Conservation (phyloP, 2,329 filamentous ascomycete genomes). For the Capronia epimyces region DNA sequence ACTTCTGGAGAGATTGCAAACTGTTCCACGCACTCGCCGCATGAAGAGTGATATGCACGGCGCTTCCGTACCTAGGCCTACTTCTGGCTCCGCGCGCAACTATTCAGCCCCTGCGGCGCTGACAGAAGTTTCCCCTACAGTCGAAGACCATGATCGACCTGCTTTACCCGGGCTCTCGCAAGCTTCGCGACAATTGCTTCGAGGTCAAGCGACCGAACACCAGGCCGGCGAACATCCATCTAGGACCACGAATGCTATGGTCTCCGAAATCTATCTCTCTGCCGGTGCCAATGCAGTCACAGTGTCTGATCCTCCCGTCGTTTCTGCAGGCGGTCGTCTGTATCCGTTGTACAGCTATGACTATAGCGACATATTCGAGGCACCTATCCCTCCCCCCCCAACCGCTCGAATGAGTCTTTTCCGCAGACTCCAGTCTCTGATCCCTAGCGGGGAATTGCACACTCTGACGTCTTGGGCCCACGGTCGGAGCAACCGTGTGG, state of each 20-base stretch:
- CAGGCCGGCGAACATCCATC: conserved; percentile 3
- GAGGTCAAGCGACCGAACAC: not conserved
- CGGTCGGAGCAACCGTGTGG: conserved; percentile 6
- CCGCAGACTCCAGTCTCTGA: conserved; percentile 12
- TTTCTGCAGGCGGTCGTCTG: conserved; percentile 23
- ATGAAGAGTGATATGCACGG: conserved; percentile 8
- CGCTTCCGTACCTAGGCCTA: conserved; percentile 1
- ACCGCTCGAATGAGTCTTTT: conserved; percentile 6
- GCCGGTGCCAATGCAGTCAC: conserved; percentile 24
- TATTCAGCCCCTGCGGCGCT: conserved; percentile 10
- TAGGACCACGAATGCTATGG: conserved; percentile 21
- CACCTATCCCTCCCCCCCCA: conserved; percentile 1
- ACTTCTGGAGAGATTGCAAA: conserved; percentile 34
- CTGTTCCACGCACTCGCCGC: conserved; percentile 15
- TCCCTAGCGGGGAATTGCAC: conserved; percentile 10
- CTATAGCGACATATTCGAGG: conserved; percentile 22
- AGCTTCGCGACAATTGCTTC: conserved; percentile 13
- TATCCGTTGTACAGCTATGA: conserved; percentile 27
- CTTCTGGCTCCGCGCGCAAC: conserved; percentile 9
- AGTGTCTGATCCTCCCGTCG: conserved; percentile 19
- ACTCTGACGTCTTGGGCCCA: conserved; percentile 16
- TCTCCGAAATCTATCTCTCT: conserved; percentile 27
- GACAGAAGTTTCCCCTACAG: not conserved
- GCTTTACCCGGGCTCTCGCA: not conserved
- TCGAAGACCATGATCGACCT: conserved; percentile 3